Conservation (phyloP, 371 early-diverging fungal species). For the Quaeritorhiza haematococci region DNA sequence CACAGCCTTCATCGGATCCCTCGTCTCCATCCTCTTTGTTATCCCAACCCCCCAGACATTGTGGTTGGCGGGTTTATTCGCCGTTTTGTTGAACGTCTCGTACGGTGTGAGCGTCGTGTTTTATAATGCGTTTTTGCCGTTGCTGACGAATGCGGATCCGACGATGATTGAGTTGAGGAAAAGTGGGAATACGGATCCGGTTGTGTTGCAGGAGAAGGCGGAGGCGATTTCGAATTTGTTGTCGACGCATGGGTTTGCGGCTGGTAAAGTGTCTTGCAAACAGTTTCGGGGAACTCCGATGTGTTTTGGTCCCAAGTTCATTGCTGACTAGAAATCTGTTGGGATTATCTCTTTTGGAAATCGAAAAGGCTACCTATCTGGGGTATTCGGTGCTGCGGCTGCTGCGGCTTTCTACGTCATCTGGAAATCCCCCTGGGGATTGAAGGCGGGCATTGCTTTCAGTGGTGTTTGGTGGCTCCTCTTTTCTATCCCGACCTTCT, state of each 20-base stretch:
- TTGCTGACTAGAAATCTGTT: too few relatives aligned
- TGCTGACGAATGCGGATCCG: conserved; percentile 3
- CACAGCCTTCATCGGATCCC: not conserved
- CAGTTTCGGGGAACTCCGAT: too few relatives aligned
- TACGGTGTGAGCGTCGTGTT: conserved; percentile 3
- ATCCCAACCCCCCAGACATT: not conserved
- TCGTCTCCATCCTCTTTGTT: not conserved
- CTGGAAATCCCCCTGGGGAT: not conserved
- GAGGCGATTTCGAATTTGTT: too few relatives aligned
- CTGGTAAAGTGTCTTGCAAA: too few relatives aligned
- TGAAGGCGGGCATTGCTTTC: not conserved
- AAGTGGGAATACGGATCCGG: not conserved
- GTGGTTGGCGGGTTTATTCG: conserved; percentile 1
- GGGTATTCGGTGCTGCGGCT: too few relatives aligned
- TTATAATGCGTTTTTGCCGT: conserved; percentile 1
- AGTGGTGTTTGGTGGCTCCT: not conserved
- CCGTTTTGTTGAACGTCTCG: not conserved
- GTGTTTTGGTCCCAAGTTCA: too few relatives aligned
- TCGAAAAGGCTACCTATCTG: too few relatives aligned
- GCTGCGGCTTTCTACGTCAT: too few relatives aligned
- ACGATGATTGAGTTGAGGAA: not conserved
- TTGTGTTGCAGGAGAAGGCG: not conserved
- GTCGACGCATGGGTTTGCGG: too few relatives aligned
- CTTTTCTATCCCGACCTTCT: not conserved
- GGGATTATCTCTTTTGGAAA: too few relatives aligned